Base-by-base conservation (phyloP, 495 filamentous ascomycete genomes). In the Aspergillus nanangensis region DNA sequence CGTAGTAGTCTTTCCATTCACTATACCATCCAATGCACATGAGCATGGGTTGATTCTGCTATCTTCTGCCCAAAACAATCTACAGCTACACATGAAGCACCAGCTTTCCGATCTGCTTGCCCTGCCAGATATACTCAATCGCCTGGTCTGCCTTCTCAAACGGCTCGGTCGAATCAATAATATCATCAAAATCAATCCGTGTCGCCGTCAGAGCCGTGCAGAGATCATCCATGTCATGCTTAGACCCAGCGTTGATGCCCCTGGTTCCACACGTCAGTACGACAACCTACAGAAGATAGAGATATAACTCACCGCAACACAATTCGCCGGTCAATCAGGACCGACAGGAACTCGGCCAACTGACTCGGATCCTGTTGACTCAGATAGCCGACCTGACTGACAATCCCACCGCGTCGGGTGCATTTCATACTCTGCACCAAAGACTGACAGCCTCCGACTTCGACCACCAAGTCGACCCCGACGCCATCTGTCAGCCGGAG, bases 321-420 rank as follows among this genome's bases (percentile, higher is more conserved):
- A 4, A 68, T 36, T 29, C 58, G 60, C 24, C 61, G 56, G 43
- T 69, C 62, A 44, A 71, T 68, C 4, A 70, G 35, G 7, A 55
- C 45, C 8, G 58, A 51, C 5, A 71, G 5, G 8, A 70, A 41
- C 44, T 63, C 60, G 1, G 33, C 21, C 35, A 66, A 15, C 15
- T 67, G 53, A 1, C 22, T 19, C 2, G 55, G 46, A 25, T 63
- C 41, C 38, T 65, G 50, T 23, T 54, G 56, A n/a, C 48, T 38
- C 10, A 72, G 57, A 51, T 67, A 71, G 17, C 70, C 70, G 27
- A 74, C 66, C 42, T 68, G 63, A 24, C 61, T 66, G 29, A 74
- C 54, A 1, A 60, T 56, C 0, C 69, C 69, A 4, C 67, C 63
- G 2, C 63, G 58, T 21, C 57, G 48, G 14, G 62, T 66, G 17